A percentile compares a stretch with the other conserved stretches of the same genome.
Evolutionary conservation across 441 rosid genomes (phyloP).

Genomic region (Euphorbia schlechtendalii): DNA sequence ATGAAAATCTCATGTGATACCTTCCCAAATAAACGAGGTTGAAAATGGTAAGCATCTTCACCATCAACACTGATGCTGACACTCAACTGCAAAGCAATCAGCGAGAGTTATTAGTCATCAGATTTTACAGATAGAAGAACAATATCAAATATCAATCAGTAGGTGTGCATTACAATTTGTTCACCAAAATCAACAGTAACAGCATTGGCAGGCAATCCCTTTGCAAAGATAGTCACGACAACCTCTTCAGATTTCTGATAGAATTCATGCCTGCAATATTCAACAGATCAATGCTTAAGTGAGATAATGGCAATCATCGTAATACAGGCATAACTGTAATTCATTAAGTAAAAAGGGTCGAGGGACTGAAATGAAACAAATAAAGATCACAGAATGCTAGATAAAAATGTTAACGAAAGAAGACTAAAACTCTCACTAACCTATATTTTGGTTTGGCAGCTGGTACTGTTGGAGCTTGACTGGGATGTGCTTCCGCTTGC

Average conservation of each 20-base stretch:
- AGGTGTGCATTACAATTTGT: constrained; percentile 46
- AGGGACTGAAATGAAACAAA: neutral
- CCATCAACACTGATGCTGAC: constrained; percentile 58
- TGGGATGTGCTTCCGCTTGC: constrained; percentile 16
- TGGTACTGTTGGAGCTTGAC: constrained; percentile 14
- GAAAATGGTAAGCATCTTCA: constrained; percentile 67
- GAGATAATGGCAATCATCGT: neutral
- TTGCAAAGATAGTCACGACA: constrained; percentile 68
- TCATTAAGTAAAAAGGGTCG: neutral
- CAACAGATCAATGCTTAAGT: constrained; percentile 10
- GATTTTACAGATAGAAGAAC: constrained; percentile 5
- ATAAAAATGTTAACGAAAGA: neutral
- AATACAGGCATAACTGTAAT: neutral
- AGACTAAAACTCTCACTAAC: constrained; percentile 28
- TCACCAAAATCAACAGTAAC: constrained; percentile 60
- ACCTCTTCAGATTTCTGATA: constrained; percentile 77
- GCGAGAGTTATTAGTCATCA: neutral
- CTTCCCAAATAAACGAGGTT: constrained; percentile 88
- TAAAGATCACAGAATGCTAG: neutral
- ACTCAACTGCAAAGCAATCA: constrained; percentile 55
- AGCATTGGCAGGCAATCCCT: too few relatives aligned
- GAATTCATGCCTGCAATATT: constrained; percentile 54
- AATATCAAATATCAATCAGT: neutral
- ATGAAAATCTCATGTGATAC: constrained; percentile 29
- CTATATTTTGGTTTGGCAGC: constrained; percentile 51